Conservation (phyloP, 805 yeast species). For the Myxozyma monticola region DNA sequence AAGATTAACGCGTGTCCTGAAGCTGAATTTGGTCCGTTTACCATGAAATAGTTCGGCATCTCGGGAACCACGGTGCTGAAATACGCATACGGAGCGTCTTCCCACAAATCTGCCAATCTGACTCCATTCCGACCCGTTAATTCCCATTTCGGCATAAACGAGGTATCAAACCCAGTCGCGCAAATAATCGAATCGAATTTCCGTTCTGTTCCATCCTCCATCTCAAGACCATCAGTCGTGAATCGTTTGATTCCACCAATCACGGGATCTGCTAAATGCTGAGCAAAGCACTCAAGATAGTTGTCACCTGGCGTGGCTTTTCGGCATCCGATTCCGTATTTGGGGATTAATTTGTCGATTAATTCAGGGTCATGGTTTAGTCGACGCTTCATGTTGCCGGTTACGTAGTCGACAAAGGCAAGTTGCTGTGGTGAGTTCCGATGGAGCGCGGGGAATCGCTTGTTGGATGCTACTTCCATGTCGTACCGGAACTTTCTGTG, state of each 20-base stretch:
- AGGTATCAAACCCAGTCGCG: constrained; percentile 26
- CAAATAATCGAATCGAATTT: constrained; percentile 14
- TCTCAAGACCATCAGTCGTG: constrained; percentile 24
- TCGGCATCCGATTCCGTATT: constrained; percentile 29
- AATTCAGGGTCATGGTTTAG: constrained; percentile 12
- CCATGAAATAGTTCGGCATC: constrained; percentile 29
- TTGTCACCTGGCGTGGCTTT: constrained; percentile 32
- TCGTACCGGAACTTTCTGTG: constrained; percentile 31
- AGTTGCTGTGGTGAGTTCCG: constrained; percentile 9
- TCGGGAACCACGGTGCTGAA: constrained; percentile 24
- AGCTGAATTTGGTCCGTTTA: constrained; percentile 28
- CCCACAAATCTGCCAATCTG: constrained; percentile 23
- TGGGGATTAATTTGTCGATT: constrained; percentile 24
- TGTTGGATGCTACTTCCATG: constrained; percentile 25
- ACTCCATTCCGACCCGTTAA: constrained; percentile 23
- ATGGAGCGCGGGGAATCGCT: constrained; percentile 10
- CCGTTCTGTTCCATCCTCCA: constrained; percentile 18
- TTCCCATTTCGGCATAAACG: constrained; percentile 28
- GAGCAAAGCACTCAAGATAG: constrained; percentile 28
- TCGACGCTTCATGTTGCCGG: constrained; percentile 3
- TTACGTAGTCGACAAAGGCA: constrained; percentile 8
- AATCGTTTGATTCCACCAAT: constrained; percentile 20
- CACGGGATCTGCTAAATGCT: constrained; percentile 19
- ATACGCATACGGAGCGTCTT: constrained; percentile 21
- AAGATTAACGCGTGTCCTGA: constrained; percentile 15